Evolutionary conservation across 495 filamentous ascomycete genomes (phyloP).

Genomic region (Choiromyces venosus): DNA sequence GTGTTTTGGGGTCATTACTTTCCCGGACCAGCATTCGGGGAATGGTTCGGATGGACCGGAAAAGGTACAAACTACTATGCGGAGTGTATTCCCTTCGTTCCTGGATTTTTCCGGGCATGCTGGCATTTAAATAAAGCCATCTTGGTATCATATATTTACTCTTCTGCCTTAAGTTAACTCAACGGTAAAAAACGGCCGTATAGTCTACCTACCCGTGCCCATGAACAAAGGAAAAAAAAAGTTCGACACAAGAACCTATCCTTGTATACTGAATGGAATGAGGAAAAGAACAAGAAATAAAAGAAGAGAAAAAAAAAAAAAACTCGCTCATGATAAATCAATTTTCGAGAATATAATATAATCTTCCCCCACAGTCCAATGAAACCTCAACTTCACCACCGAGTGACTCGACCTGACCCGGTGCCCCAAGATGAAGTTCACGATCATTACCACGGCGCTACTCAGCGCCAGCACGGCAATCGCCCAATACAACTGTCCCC

Average conservation of each 20-base stretch:
- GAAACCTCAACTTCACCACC: not conserved
- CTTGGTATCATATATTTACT: not conserved
- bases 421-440: constrained; percentile 10
- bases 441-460: constrained; percentile 11
- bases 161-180: not conserved
- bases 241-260: not conserved
- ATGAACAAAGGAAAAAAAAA: not conserved
- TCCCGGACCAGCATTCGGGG: not conserved
- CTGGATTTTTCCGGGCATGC: constrained; percentile 4
- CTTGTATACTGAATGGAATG: not conserved
- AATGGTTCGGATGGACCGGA: not conserved
- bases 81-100: constrained; percentile 19
- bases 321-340: not conserved
- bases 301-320: not conserved
- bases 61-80: constrained; percentile 9
- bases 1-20: not conserved
- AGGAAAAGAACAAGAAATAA: not conserved
- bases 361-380: not conserved
- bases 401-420: not conserved
- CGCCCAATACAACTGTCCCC: constrained; percentile 47
- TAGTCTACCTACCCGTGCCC: not conserved
- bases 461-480: constrained; percentile 2
- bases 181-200: not conserved
- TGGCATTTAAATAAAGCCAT: not conserved
- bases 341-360: not conserved